Conservation (phyloP, 306 rosid species). For the Luffa acutangula region DNA sequence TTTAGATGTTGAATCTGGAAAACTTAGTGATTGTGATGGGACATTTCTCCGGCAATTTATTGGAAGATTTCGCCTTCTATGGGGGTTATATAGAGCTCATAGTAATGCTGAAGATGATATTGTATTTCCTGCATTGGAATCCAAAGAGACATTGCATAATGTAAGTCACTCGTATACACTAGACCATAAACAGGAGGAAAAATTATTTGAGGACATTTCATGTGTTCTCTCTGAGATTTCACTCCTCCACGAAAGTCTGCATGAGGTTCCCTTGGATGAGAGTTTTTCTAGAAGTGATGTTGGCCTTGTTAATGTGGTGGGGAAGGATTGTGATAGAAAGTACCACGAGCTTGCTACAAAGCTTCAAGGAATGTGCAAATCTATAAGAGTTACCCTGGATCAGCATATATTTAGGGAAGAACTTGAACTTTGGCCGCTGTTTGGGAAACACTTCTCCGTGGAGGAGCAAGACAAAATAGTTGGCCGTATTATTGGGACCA, state of each 20-base stretch:
- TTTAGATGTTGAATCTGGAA: constrained; percentile 96
- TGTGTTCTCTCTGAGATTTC: constrained; percentile 79
- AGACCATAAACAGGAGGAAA: constrained; percentile 96
- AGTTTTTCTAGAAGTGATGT: constrained; percentile 27
- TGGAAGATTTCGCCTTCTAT: constrained; percentile 92
- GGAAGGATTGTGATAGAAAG: constrained; percentile 41
- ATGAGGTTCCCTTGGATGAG: constrained; percentile 24
- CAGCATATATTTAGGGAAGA: constrained; percentile 98
- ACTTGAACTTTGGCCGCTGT: constrained; percentile 95
- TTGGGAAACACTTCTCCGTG: constrained; percentile 83
- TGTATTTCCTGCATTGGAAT: constrained; percentile 95
- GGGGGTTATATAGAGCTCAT: constrained; percentile 99
- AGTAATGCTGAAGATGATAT: constrained; percentile 99
- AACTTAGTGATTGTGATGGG: constrained; percentile 78
- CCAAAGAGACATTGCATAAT: constrained; percentile 93
- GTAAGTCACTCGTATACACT: constrained; percentile 93
- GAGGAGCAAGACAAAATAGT: constrained; percentile 98
- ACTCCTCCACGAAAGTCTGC: constrained; percentile 58
- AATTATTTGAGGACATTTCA: constrained; percentile 80
- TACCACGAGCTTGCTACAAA: constrained; percentile 81
- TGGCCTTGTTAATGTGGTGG: constrained; percentile 24
- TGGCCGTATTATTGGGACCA: constrained; percentile 93
- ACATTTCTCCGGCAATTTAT: constrained; percentile 58
- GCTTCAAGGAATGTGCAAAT: constrained; percentile 99
- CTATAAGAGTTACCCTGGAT: constrained; percentile 81